Evolutionary conservation across 306 rosid species (phyloP).

Genomic region (Pterocarpus santalinus): DNA sequence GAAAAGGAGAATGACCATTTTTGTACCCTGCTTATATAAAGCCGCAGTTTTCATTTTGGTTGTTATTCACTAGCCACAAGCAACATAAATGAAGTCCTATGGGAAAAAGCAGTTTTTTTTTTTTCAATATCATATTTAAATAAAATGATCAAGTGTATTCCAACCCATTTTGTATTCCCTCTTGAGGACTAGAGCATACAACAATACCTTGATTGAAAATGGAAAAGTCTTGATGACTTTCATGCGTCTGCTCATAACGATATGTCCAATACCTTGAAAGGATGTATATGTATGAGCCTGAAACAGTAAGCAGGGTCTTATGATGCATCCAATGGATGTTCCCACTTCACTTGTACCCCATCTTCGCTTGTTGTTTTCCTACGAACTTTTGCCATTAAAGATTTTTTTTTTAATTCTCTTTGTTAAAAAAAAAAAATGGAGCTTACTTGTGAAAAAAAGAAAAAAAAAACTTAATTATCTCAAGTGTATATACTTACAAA

Average conservation of each 20-base stretch:
- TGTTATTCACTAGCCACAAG: neutral
- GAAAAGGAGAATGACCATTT: neutral
- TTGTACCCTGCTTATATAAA: neutral
- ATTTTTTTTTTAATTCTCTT: neutral
- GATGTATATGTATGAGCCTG: constrained; percentile 33
- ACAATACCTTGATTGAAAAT: constrained; percentile 41
- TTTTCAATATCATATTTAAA: neutral
- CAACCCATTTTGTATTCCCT: neutral
- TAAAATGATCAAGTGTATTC: constrained; percentile 29
- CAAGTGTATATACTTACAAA: too few species aligned
- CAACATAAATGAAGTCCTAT: neutral
- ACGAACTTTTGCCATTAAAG: neutral
- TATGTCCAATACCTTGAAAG: constrained; percentile 10
- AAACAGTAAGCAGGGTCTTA: constrained; percentile 27
- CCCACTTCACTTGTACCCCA: constrained; percentile 8
- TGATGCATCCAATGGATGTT: constrained; percentile 24
- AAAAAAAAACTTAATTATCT: too few species aligned
- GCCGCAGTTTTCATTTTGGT: neutral
- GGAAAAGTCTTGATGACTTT: constrained; percentile 14
- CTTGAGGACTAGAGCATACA: neutral
- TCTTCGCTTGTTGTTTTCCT: constrained; percentile 23
- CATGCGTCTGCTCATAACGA: constrained; percentile 22
- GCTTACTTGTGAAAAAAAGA: too few species aligned
- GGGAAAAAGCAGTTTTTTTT: constrained; percentile 27
- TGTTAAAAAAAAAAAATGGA: neutral